A percentile compares a stretch with the other conserved stretches of the same genome.
Conservation (phyloP, 768 basidiomycete genomes). For the Trametes cubensis region DNA sequence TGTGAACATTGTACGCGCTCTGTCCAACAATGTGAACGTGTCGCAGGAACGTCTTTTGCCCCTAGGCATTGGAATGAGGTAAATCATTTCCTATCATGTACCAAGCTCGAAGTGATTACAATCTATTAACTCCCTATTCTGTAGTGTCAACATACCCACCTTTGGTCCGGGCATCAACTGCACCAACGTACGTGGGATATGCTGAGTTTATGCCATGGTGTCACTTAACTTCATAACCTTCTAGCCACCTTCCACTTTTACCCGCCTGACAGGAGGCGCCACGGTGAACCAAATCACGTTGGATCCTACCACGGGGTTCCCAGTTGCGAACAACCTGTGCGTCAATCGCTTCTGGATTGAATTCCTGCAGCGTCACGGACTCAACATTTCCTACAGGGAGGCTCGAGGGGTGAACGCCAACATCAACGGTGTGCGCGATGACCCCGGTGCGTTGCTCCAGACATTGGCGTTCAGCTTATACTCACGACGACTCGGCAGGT, state of each 20-base stretch:
- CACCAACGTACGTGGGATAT: conserved; percentile 21
- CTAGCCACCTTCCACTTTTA: conserved; percentile 35
- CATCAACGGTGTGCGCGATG: conserved; percentile 29
- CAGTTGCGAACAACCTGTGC: conserved; percentile 28
- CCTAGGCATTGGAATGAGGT: conserved; percentile 35
- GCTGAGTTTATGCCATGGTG: background rate
- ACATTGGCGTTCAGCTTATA: background rate
- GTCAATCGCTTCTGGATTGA: background rate
- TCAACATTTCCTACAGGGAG: conserved; percentile 16
- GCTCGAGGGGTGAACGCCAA: conserved; percentile 31
- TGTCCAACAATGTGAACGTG: conserved; percentile 29
- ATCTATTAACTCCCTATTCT: too few relatives aligned
- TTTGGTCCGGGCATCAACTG: conserved; percentile 32
- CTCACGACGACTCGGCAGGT: conserved; percentile 17
- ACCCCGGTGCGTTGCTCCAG: conserved; percentile 27
- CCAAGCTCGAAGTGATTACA: background rate
- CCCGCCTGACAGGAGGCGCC: conserved; percentile 36
- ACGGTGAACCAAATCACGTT: conserved; percentile 29
- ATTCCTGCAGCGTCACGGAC: background rate
- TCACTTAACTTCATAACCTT: background rate
- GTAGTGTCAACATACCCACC: conserved; percentile 33
- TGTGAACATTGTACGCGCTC: conserved; percentile 33
- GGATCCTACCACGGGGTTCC: conserved; percentile 33
- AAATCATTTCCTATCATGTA: background rate
- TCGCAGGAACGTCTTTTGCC: conserved; percentile 31